phyloP scores from a whole-genome alignment of 2,329 filamentous ascomycete genomes.

The Epichloe hybrida region DNA sequence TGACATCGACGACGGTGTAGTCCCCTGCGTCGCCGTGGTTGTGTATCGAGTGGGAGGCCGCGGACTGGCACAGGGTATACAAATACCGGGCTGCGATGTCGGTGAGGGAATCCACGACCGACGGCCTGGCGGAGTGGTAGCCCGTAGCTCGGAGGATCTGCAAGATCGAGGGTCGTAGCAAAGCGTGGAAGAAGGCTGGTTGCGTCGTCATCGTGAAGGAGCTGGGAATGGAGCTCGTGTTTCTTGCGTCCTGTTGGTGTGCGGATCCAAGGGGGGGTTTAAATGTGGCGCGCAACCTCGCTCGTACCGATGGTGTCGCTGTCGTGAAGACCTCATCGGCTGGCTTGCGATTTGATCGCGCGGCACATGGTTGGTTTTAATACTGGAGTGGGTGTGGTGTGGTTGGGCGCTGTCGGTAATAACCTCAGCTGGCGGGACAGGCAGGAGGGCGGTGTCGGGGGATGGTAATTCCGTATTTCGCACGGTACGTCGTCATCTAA shows the following conservation, averaged over 20 bases:
- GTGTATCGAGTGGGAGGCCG: conserved; percentile 56
- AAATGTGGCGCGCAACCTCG: conserved; percentile 3
- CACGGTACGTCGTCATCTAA: neutral
- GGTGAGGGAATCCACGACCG: conserved; percentile 75
- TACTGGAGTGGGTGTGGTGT: neutral
- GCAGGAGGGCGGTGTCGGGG: neutral
- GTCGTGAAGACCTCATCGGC: conserved; percentile 18
- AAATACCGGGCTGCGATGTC: conserved; percentile 78
- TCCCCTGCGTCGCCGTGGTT: conserved; percentile 45
- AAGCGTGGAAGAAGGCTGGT: conserved; percentile 49
- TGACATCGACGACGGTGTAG: conserved; percentile 55
- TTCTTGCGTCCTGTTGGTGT: neutral
- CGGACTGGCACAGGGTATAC: conserved; percentile 55
- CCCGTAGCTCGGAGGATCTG: conserved; percentile 86
- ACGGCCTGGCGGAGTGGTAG: conserved; percentile 70
- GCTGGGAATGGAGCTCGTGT: neutral
- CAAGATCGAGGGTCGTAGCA: conserved; percentile 74
- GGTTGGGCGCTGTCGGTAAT: no score
- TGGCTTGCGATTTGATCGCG: conserved; percentile 10
- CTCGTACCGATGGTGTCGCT: conserved; percentile 15
- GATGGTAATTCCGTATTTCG: neutral
- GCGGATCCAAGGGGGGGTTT: neutral
- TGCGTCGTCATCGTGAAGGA: conserved; percentile 30
- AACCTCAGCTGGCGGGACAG: no score
- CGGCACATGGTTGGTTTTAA: conserved; percentile 17